Base-by-base conservation (phyloP, 805 yeast species). In the Candida wancherniae region DNA sequence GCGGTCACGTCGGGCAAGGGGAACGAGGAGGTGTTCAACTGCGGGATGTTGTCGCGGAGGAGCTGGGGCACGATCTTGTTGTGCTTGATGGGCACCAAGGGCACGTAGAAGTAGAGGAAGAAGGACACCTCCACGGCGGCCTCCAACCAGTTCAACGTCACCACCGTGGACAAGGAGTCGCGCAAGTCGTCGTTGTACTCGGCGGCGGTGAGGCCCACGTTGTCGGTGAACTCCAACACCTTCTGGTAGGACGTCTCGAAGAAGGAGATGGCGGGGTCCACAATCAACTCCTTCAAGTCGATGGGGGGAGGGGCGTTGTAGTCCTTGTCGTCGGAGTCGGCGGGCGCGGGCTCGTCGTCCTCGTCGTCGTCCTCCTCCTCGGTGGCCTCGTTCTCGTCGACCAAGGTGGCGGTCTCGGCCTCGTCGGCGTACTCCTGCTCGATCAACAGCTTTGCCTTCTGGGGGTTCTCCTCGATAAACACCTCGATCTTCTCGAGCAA, bases 231-330 rank as follows among this genome's bases (percentile, higher is more conserved):
- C 22, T 50, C 57, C 33, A 54, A 51, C 7, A 58, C 30, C 36
- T 50, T 48, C 22, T 51, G 42, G 37, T 45, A 32, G 9, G 44
- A 33, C 12, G 25, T 20, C 45, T 65, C 70, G 13, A 40, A 46
- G 17, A 38, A 29, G 15, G 53, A 55, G 22, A 63, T 55, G 16
- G 61, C 42, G 2, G 70, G 69, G 44, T 65, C 69, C 33, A 57
- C 50, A 22, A 62, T 29, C 53, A 51, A 54, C 33, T 55, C 58
- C 45, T 59, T 60, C 37, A 65, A 47, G 40, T 59, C 51, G 28
- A 65, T 38, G 17, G 71, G 71, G 9, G 70, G 66, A 1, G 58
- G 58, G 9, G 51, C 61, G 24, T 55, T 37, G 48, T 54, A 60
- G 39, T 61, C 66, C 34, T 46, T 47, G 41, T 64, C 70, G 15